Base-by-base conservation (phyloP, 345 rosid species). In the Acer negundo region DNA sequence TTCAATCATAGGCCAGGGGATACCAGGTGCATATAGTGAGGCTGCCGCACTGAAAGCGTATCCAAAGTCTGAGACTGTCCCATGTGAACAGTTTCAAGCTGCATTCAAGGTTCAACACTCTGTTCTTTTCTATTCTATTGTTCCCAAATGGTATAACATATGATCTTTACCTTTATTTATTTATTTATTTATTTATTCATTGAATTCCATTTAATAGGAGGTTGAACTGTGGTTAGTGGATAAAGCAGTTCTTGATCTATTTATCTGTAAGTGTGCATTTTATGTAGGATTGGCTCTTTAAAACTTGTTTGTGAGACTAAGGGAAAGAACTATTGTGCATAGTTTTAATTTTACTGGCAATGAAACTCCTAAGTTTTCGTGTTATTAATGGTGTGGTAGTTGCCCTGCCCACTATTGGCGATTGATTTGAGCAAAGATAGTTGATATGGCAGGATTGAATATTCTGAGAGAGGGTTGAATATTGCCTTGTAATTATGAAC, bases 1-100 rank as follows among this genome's bases (percentile, higher is more conserved):
- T 82, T 70, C 46, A 62, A 69, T 69, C 86, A 67, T 80, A 95
- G 99, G 98, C 1, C 28, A 98, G n/a, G 79, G n/a, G n/a, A n/a
- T 89, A 69, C 86, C 97, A 5, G 99, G 99, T 82, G 97, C 97
- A 44, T 94, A 91, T 77, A 89, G 97, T 35, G 99, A 96, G 89
- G 89, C 91, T 82, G 99, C 98, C 15, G 98, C 98, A 26, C 81
- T 86, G 72, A 87, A 94, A 86, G 97, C 89, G 62, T 94, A 92
- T 81, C 98, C 99, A 42, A 87, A 87, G 38, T 91, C 97, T 75
- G 97, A 94, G 80, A 89, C 98, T 5, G 92, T 96, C 46, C 98
- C 99, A 13, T 92, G 99, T 72, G 95, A 91, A 17, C 85, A 92
- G 71, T 91, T 90, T 73, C 98, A 96, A 90, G 86, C 89, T 71